phyloP scores from a whole-genome alignment of 345 rosid genomes.

The Erysimum cheiranthoides region DNA sequence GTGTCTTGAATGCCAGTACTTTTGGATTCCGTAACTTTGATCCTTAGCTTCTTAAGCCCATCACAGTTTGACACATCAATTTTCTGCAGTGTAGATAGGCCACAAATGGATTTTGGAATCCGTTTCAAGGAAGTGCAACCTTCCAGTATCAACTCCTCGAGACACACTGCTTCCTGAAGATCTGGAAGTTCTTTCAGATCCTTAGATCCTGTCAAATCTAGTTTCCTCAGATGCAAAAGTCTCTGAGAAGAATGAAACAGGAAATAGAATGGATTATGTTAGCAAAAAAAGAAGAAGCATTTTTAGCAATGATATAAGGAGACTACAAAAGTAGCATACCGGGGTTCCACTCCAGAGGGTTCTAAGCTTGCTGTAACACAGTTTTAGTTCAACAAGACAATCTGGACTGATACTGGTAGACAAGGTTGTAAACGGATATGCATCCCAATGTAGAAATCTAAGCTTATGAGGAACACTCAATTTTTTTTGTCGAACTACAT shows the following conservation, averaged over 20 bases:
- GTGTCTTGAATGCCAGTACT: not conserved
- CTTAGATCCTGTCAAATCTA: not conserved
- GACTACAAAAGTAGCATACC: not conserved
- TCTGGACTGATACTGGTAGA: not conserved
- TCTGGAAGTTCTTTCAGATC: constrained; percentile 4
- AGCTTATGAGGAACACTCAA: not conserved
- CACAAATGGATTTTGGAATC: constrained; percentile 1
- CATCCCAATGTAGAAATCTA: constrained; percentile 25
- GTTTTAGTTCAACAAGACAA: not conserved
- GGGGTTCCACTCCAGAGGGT: not conserved
- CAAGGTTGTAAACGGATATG: constrained; percentile 30
- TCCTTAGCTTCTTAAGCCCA: not conserved
- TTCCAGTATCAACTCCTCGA: constrained; percentile 10
- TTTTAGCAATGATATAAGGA: not conserved
- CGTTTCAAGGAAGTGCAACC: constrained; percentile 3
- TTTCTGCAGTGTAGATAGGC: constrained; percentile 23
- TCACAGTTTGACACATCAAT: constrained; percentile 28
- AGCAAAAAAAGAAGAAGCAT: not conserved
- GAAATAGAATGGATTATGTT: not conserved
- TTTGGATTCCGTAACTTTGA: not conserved
- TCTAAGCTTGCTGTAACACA: constrained; percentile 1
- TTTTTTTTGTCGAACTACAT: not conserved
- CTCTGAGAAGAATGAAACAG: not conserved
- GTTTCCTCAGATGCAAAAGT: not conserved
- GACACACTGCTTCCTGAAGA: constrained; percentile 4